Evolutionary conservation across 441 rosid species (phyloP).

Genomic region (Bruguiera hainesii): DNA sequence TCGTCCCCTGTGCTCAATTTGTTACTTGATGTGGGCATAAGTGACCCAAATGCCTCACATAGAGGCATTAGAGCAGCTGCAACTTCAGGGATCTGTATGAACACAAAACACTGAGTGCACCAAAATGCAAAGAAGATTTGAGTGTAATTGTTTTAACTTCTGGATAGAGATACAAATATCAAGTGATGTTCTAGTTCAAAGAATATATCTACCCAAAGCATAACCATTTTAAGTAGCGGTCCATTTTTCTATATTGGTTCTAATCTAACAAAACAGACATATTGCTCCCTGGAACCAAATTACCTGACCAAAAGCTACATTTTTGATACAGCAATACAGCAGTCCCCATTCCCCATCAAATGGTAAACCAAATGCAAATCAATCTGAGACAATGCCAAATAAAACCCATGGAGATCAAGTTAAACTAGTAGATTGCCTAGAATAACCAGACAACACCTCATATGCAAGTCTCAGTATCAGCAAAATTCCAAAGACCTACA

Average conservation of each 20-base stretch:
- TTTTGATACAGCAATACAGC: constrained; percentile 3
- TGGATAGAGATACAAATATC: background rate
- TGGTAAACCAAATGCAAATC: background rate
- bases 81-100: constrained; percentile 62
- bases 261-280: background rate
- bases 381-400: background rate
- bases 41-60: constrained; percentile 65
- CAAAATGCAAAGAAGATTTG: constrained; percentile 16
- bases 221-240: background rate
- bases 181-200: background rate
- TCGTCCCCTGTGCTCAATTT: constrained; percentile 32
- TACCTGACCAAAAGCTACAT: constrained; percentile 2
- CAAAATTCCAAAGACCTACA: constrained; percentile 14
- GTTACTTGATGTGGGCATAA: constrained; percentile 39
- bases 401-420: constrained; percentile 2
- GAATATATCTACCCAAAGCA: background rate
- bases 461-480: constrained; percentile 6
- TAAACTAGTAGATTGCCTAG: constrained; percentile 5
- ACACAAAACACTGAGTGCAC: constrained; percentile 19
- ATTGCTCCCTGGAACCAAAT: background rate
- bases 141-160: constrained; percentile 7
- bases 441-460: background rate
- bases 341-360: background rate
- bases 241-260: background rate
- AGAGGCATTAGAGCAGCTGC: constrained; percentile 66